Base-by-base conservation (phyloP, 1,284 basidiomycete species). In the Marasmius tenuissimus region DNA sequence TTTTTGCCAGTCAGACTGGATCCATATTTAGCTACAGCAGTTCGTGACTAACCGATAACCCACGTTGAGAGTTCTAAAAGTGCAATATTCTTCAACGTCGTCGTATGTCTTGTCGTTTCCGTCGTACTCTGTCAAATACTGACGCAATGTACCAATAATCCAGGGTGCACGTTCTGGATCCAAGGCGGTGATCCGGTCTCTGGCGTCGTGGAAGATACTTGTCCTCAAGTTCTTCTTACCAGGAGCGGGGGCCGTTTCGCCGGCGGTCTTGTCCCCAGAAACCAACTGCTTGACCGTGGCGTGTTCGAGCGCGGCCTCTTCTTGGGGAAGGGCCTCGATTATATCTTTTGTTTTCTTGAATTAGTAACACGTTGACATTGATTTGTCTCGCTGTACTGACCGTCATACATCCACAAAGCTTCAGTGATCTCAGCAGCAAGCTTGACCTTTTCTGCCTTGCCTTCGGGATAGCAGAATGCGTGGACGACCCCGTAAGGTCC, bases 361-460 rank as follows among this genome's bases (percentile, higher is more conserved):
- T 14, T 4, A 49, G 22, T 14, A 11, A 34, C n/a, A 38, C 14
- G 9, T 48, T 34, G 27, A 6, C 20, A 58, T 14, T 2, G 34
- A n/a, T 12, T n/a, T 3, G 33, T 18, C n/a, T 12, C 27, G 16
- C 45, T 33, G 27, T 34, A 58, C 33, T 38, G 10, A 58, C 57
- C 42, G 12, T 58, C 57, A 58, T 49, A 49, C 57, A 58, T 57
- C 57, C 57, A 58, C 27, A 58, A 27, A 45, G 57, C 57, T 18
- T 49, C 42, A 34, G 37, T 49, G 34, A 58, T 48, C 45, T 58
- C 57, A 48, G 27, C 57, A 12, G 45, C 16, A 14, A 58, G 45
- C 45, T 58, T 58, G n/a, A 42, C 47, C 45, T 58, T 58, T 22
- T 58, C 57, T 20, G 57, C 49, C 39, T 58, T 33, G 27, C 57